Conservation (phyloP, 2,329 filamentous ascomycete genomes). For the Sclerotinia trifoliorum region DNA sequence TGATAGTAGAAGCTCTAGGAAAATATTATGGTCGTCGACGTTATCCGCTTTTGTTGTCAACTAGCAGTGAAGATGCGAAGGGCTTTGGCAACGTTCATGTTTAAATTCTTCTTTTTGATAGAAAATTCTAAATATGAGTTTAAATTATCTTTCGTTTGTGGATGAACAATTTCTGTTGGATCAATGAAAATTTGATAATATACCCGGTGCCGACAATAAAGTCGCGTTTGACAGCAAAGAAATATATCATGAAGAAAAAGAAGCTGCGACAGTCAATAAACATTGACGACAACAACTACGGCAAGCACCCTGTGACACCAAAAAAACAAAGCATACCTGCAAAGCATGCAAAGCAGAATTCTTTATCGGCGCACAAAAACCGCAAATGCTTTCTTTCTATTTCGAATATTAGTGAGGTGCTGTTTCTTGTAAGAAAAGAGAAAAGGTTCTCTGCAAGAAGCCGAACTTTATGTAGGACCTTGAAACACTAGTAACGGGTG, state of each 20-base stretch:
- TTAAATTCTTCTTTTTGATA: background rate
- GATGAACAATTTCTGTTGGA: background rate
- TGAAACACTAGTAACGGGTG: slow-evolving; percentile 3
- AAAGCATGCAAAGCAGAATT: background rate
- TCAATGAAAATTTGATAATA: background rate
- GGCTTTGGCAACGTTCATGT: background rate
- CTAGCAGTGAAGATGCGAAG: background rate
- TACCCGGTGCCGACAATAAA: background rate
- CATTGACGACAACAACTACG: background rate
- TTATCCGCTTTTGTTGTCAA: background rate
- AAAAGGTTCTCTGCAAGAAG: background rate
- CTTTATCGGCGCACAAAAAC: background rate
- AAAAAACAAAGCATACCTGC: background rate
- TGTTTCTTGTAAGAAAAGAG: background rate
- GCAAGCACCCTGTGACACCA: background rate
- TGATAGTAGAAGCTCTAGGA: background rate
- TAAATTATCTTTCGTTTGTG: background rate
- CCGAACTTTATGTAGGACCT: background rate
- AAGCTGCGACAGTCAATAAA: background rate
- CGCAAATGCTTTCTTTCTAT: background rate
- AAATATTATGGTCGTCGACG: too few relatives aligned
- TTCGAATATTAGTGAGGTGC: background rate
- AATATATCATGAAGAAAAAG: background rate
- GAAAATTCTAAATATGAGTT: background rate
- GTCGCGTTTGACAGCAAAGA: background rate